Conservation (phyloP, 352 stramenopile genomes). For the Globisporangium parvum region DNA sequence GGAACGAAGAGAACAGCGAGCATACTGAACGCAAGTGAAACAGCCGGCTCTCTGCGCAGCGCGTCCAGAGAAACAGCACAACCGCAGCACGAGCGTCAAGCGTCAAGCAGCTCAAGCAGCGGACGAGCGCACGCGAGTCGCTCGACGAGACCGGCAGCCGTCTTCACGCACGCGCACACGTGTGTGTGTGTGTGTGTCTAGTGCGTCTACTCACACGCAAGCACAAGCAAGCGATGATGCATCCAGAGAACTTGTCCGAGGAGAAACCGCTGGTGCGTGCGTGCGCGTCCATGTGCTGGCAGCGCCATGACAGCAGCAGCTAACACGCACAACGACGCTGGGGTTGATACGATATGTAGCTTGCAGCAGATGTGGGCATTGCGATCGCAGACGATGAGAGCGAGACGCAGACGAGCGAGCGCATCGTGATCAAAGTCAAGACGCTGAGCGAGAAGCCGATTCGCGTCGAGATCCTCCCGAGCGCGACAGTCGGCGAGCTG, state of each 20-base stretch:
- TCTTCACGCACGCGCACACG: no score
- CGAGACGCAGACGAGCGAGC: conserved; percentile 16
- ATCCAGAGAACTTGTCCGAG: conserved; percentile 13
- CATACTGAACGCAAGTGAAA: conserved; percentile 13
- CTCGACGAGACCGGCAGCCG: no score
- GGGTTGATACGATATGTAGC: conserved; percentile 16
- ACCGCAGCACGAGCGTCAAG: neutral
- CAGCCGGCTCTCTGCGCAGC: neutral
- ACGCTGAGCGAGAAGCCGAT: conserved; percentile 84
- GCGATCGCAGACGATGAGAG: conserved; percentile 22
- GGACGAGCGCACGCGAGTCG: no score
- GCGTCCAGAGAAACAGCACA: conserved; percentile 6
- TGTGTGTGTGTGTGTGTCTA: neutral
- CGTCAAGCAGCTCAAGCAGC: conserved; percentile 2
- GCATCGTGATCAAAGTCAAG: conserved; percentile 76
- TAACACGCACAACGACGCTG: neutral
- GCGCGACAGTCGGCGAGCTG: conserved; percentile 54
- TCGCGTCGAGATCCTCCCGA: conserved; percentile 60
- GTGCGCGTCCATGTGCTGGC: neutral
- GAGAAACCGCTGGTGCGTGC: conserved; percentile 12
- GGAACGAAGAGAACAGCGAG: no score
- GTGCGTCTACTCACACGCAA: neutral
- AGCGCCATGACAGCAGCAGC: neutral
- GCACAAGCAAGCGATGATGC: conserved; percentile 7
- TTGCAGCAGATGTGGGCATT: conserved; percentile 48